Base-by-base conservation (phyloP, 2,329 filamentous ascomycete species). In the Aspergillus floridensis region DNA sequence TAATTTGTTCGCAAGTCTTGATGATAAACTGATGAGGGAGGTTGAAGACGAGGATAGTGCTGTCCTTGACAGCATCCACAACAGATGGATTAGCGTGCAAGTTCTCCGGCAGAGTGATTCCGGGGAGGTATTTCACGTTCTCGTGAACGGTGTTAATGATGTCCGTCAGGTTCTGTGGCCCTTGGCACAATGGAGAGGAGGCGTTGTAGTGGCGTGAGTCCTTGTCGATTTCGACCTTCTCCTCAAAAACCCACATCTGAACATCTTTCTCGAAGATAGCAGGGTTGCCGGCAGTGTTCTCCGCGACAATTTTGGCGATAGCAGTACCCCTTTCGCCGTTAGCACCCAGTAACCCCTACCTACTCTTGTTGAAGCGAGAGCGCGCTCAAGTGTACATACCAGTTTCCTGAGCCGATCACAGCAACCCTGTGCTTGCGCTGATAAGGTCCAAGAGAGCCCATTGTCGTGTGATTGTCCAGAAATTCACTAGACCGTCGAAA, bases 171-270 rank as follows among this genome's bases (percentile, higher is more conserved):
- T 96, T 96, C 76, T 95, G 90, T 3, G 89, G 86, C 64, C 86
- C 82, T 63, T 86, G 83, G 70, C 84, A 84, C 41, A 84, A 70
- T 95, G 80, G 97, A 91, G 54, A 93, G 90, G 59, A 96, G 50
- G 82, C 77, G 68, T 90, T 83, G 81, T 92, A 92, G 78, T 92
- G 84, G 66, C 86, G 86, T 52, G 90, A 93, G 64, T 84, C 82
- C 69, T 88, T 83, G 12, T 90, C 79, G 47, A 96, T 81, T 57
- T 85, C 84, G 64, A 96, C 88, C 24, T 96, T 86, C 77, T 99
- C 95, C 78, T 99, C 95, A 74, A 87, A 97, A 71, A 99, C 96
- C 95, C 95, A 99, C 95, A 99, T 98, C 78, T 96, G 91, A 55
- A 99, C 92, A 63, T 92, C 82, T 74, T 88, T 81, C 72, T 98